Evolutionary conservation across 2,329 filamentous ascomycete species (phyloP).

Genomic region (Torrubiellomyces zombiae): DNA sequence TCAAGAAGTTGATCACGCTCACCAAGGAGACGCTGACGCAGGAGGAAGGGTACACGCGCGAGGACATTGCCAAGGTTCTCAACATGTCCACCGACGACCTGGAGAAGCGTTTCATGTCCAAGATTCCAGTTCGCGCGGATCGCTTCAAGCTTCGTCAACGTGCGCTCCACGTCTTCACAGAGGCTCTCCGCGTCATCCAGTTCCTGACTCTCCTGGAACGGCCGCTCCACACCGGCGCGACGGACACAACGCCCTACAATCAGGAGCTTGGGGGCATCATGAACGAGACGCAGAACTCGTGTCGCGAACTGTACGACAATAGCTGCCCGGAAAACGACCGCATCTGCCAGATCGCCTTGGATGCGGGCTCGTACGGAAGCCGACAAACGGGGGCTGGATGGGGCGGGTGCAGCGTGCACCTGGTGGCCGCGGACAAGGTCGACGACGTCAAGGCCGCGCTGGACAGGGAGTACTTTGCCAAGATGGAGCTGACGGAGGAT

Average conservation of each 20-base stretch:
- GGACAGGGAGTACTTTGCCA: constrained; percentile 67
- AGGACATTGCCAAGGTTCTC: constrained; percentile 63
- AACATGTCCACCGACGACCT: constrained; percentile 54
- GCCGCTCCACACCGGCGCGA: constrained; percentile 18
- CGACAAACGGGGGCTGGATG: constrained; percentile 86
- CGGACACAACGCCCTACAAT: constrained; percentile 45
- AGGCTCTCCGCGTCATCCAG: constrained; percentile 69
- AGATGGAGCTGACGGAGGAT: constrained; percentile 47
- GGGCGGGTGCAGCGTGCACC: constrained; percentile 91
- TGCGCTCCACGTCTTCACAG: constrained; percentile 77
- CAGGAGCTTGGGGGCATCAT: constrained; percentile 61
- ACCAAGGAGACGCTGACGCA: constrained; percentile 55
- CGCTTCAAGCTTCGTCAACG: constrained; percentile 77
- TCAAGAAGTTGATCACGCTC: constrained; percentile 54
- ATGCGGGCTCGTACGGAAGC: constrained; percentile 68
- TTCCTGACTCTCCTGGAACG: constrained; percentile 67
- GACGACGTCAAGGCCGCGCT: constrained; percentile 61
- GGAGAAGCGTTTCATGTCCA: constrained; percentile 63
- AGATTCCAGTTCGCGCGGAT: constrained; percentile 78
- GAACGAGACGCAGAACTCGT: constrained; percentile 80
- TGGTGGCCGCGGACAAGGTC: constrained; percentile 73
- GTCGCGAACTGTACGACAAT: constrained; percentile 77
- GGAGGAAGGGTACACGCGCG: constrained; percentile 72
- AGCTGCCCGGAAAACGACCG: constrained; percentile 85
- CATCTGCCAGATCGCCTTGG: constrained; percentile 63